Evolutionary conservation across 1,284 basidiomycete genomes (phyloP).

Genomic region (Leucoagaricus sp.): DNA sequence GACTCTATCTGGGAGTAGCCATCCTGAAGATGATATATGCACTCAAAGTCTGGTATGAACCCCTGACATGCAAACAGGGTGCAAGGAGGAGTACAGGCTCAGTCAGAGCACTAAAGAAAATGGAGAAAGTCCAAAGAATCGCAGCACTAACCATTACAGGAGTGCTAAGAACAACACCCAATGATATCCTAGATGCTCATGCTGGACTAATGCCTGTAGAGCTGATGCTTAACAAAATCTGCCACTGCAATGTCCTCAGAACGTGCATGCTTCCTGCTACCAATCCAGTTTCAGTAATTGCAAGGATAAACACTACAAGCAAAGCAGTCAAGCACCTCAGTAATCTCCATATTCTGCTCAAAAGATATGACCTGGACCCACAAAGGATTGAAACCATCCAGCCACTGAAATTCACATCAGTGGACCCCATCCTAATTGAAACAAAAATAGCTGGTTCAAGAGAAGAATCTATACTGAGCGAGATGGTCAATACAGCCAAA

Average conservation of each 20-base stretch:
- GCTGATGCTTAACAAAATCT: conserved; percentile 12
- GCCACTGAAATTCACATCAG: too few species aligned
- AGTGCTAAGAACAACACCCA: conserved; percentile 17
- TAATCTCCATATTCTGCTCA: background rate
- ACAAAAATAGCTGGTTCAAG: too few species aligned
- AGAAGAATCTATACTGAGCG: too few species aligned
- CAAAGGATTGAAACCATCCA: background rate
- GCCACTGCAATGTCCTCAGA: conserved; percentile 12
- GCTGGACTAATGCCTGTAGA: conserved; percentile 16
- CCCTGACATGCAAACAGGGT: conserved; percentile 17
- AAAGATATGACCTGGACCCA: background rate
- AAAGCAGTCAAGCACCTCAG: background rate
- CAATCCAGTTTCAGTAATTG: conserved; percentile 15
- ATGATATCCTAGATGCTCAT: conserved; percentile 19
- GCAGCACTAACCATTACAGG: conserved; percentile 22
- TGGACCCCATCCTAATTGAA: too few species aligned
- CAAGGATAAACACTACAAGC: background rate
- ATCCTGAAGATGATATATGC: conserved; percentile 39
- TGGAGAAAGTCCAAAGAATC: conserved; percentile 19
- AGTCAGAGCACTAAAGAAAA: conserved; percentile 12
- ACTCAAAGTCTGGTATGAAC: conserved; percentile 35
- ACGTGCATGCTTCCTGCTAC: conserved; percentile 16
- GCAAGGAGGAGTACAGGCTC: conserved; percentile 12
- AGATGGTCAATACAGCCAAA: background rate
- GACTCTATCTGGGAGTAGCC: conserved; percentile 30